phyloP scores from a whole-genome alignment of 2,329 filamentous ascomycete genomes.

The Phaeophleospora eucalypticola region DNA sequence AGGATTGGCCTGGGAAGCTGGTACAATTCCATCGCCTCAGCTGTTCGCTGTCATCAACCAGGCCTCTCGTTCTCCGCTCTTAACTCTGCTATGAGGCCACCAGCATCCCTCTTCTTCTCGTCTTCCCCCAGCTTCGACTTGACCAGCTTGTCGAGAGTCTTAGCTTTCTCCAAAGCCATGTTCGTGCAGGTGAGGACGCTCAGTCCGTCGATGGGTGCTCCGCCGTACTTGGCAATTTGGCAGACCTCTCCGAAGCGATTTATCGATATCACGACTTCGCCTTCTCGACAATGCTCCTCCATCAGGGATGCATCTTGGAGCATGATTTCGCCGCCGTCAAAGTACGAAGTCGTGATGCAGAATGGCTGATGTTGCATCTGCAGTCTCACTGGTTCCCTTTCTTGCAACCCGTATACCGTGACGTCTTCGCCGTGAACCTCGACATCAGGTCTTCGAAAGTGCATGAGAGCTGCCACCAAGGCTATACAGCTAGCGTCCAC shows the following conservation, averaged over 20 bases:
- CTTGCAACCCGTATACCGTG: conserved; percentile 76
- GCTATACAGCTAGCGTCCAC: conserved; percentile 83
- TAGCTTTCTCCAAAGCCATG: conserved; percentile 71
- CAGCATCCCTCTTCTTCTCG: conserved; percentile 69
- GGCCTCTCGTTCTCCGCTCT: conserved; percentile 70
- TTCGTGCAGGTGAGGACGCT: conserved; percentile 71
- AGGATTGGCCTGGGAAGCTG: no score
- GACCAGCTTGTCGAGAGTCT: conserved; percentile 71
- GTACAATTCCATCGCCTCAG: neutral
- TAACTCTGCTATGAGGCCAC: conserved; percentile 73
- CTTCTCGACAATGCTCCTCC: conserved; percentile 72
- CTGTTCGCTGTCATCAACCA: no score
- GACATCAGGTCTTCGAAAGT: conserved; percentile 88
- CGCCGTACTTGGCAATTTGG: conserved; percentile 86
- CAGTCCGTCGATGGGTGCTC: conserved; percentile 74
- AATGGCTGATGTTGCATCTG: conserved; percentile 90
- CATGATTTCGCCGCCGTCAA: conserved; percentile 64
- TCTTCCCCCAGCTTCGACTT: conserved; percentile 72
- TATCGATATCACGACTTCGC: conserved; percentile 74
- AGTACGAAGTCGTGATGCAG: conserved; percentile 86
- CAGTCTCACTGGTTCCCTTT: conserved; percentile 84
- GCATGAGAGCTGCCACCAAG: conserved; percentile 79
- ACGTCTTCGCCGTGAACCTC: conserved; percentile 79
- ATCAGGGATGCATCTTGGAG: conserved; percentile 68
- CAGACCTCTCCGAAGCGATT: conserved; percentile 89